Evolutionary conservation across 2,329 filamentous ascomycete species (phyloP), one percentile per base, ranked within the genome.

Genomic region (Pseudogymnoascus sp.): DNA sequence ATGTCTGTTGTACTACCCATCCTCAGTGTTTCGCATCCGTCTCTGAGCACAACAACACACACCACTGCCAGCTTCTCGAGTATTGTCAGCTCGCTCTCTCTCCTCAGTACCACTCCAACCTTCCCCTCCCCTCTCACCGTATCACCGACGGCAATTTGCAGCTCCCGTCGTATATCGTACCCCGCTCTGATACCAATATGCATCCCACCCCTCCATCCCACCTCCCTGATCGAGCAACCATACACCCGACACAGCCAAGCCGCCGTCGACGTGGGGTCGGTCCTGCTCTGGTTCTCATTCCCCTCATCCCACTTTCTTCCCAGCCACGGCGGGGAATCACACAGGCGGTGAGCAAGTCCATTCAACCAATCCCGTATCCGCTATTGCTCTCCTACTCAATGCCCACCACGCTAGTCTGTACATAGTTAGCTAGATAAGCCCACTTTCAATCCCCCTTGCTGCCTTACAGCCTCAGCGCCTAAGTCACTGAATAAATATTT

Each of bases 181-280:
- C 26, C 44, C 44, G 44, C 44, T 50, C 44, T 24, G 44, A 54
- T 17, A 33, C 26, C 47, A 31, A 33, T 17, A 17, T 33, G 47
- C 26, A 54, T 54, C 47, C 47, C 47, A 54, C 47, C 47, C 44
- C 47, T 54, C 47, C 47, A 54, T 33, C 47, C 47, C 47, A 54
- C 47, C 47, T 54, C 47, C 47, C 47, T 33, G 26, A 54, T 54
- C 47, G 29, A 54, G 47, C 29, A 54, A 17, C 8, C 47, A 33
- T 33, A 17, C 47, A 17, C 47, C 47, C 47, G 26, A 54, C 8
- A 17, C 26, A 33, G 29, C 47, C 47, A 54, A 54, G 47, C 47
- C 47, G 9, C 47, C 47, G 47, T 54, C 47, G 47, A 54, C 47
- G 47, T 54, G 47, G 47, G 47, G 47, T 54, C 5, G 29, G 9